Conservation (phyloP, 169 alveolate species). For the Hepatocystis sp. region DNA sequence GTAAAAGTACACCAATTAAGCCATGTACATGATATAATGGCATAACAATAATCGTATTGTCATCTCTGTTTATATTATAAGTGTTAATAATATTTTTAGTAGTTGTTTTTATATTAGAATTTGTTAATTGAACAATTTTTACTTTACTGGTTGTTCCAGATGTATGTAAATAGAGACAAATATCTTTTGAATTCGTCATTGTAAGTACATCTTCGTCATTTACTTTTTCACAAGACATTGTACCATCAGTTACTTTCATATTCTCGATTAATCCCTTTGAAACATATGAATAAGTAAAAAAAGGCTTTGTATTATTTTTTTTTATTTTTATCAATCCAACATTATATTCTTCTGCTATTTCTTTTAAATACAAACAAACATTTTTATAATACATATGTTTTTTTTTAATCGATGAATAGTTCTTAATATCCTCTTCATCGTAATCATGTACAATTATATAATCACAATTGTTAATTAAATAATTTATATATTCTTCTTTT, state of each 20-base stretch:
- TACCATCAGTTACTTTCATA: background rate
- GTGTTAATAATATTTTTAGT: conserved; percentile 29
- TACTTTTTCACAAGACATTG: background rate
- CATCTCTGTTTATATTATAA: conserved; percentile 39
- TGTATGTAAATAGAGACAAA: conserved; percentile 62
- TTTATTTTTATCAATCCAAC: conserved; percentile 55
- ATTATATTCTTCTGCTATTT: conserved; percentile 22
- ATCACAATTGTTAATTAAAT: conserved; percentile 50
- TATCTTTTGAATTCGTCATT: background rate
- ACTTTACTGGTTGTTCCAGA: conserved; percentile 74
- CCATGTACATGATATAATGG: conserved; percentile 76
- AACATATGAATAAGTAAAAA: conserved; percentile 43
- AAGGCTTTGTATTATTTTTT: conserved; percentile 36
- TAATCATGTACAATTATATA: conserved; percentile 73
- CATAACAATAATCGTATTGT: conserved; percentile 61
- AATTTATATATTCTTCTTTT: conserved; percentile 51
- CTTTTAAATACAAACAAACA: conserved; percentile 37
- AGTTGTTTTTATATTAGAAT: conserved; percentile 61
- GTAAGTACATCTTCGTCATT: background rate
- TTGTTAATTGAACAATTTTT: conserved; percentile 67
- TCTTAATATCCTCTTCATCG: conserved; percentile 37
- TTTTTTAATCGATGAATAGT: conserved; percentile 19
- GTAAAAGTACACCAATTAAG: conserved; percentile 60
- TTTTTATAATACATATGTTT: conserved; percentile 63
- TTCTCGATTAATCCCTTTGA: too few species aligned